Percentiles rank a stretch among this genome's conserved stretches.
phyloP scores from a whole-genome alignment of 108 stramenopile species.

The Nitzschia inconspicua region DNA sequence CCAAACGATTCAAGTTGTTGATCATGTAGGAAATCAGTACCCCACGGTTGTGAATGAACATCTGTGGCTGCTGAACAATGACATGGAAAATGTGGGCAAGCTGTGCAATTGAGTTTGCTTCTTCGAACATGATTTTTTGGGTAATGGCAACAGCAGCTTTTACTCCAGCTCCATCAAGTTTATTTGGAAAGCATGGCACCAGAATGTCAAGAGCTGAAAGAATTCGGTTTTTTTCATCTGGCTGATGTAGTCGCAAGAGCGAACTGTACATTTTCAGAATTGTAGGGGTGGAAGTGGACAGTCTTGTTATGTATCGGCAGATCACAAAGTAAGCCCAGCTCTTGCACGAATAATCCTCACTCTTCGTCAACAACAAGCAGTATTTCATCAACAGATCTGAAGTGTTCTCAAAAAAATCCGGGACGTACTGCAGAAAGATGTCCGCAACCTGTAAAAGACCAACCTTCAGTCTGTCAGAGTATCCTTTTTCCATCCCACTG shows the following conservation, averaged over 20 bases:
- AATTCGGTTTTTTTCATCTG: conserved; percentile 77
- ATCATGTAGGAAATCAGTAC: conserved; percentile 85
- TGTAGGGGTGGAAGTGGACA: conserved; percentile 76
- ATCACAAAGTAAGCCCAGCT: conserved; percentile 91
- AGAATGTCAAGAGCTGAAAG: conserved; percentile 79
- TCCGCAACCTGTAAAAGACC: conserved; percentile 81
- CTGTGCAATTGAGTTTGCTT: conserved; percentile 84
- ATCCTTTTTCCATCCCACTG: conserved; percentile 22
- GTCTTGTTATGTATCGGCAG: conserved; percentile 68
- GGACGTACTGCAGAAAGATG: conserved; percentile 74
- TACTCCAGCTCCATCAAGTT: conserved; percentile 54
- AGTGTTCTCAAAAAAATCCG: conserved; percentile 46
- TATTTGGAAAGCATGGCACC: conserved; percentile 69
- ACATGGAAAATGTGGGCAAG: conserved; percentile 89
- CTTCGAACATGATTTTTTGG: conserved; percentile 88
- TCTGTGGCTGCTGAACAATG: conserved; percentile 64
- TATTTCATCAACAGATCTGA: conserved; percentile 87
- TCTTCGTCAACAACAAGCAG: conserved; percentile 84
- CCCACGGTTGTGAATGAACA: conserved; percentile 59
- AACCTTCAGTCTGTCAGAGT: conserved; percentile 71
- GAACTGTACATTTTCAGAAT: conserved; percentile 85
- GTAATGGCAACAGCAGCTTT: conserved; percentile 78
- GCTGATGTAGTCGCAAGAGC: conserved; percentile 78
- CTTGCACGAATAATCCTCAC: conserved; percentile 80
- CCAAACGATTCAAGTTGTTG: conserved; percentile 72